Evolutionary conservation across 495 filamentous ascomycete species (phyloP).

Genomic region (Neurospora sp.): DNA sequence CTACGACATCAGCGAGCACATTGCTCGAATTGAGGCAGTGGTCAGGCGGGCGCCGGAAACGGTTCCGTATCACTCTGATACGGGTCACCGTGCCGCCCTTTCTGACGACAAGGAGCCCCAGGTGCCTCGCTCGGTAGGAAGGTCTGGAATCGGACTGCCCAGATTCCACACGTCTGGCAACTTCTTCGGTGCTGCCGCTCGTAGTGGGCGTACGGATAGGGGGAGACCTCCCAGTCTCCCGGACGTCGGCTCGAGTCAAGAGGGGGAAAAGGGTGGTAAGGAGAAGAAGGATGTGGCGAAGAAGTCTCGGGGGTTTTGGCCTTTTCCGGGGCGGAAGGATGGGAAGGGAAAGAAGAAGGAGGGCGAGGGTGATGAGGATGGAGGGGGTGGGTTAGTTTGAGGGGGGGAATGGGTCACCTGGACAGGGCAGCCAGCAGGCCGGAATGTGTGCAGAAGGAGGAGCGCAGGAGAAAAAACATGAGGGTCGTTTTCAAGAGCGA

Average conservation of each 20-base stretch:
- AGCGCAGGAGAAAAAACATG: slow-evolving; percentile 59
- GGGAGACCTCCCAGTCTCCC: neutral
- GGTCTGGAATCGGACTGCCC: neutral
- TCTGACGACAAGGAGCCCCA: neutral
- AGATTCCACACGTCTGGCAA: neutral
- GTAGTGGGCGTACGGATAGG: neutral
- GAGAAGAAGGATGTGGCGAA: neutral
- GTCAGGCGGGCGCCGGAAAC: neutral
- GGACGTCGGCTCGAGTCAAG: neutral
- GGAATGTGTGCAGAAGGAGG: slow-evolving; percentile 51
- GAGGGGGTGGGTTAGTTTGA: neutral
- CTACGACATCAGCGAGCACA: neutral
- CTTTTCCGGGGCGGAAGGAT: neutral
- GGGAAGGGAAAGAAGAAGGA: neutral
- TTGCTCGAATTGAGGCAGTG: neutral
- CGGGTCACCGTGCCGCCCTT: neutral
- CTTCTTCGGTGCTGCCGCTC: neutral
- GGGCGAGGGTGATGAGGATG: neutral
- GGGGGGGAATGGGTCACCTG: neutral
- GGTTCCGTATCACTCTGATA: neutral
- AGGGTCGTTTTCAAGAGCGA: slow-evolving; percentile 58
- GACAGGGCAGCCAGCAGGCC: neutral
- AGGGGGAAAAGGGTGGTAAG: neutral
- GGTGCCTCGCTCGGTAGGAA: neutral
- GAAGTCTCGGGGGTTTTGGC: neutral